These are phyloP conservation scores for Neopestalotiopsis clavispora DNA, from an alignment of 2,329 filamentous ascomycete genomes.

Conservation along the genomic window DNA sequence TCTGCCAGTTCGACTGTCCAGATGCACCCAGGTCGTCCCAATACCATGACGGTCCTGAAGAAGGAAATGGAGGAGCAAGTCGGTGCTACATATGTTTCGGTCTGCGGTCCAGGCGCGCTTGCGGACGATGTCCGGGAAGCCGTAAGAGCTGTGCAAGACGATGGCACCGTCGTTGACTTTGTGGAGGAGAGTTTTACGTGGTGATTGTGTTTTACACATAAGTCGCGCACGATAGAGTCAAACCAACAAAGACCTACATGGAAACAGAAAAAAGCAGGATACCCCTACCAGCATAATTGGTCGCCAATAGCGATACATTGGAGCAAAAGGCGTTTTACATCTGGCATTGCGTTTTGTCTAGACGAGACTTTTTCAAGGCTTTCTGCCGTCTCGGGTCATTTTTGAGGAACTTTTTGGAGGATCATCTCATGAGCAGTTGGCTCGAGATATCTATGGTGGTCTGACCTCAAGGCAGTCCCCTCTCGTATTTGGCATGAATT, in stretches of 20 bases:
- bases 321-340: slow-evolving; percentile 6
- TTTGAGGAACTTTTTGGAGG: not conserved
- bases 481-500: not conserved
- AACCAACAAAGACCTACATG: not conserved
- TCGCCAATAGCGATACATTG: slow-evolving; percentile 1
- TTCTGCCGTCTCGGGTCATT: slow-evolving; percentile 4
- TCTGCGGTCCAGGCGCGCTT: slow-evolving; percentile 76
- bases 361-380: not conserved
- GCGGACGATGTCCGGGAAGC: slow-evolving; percentile 77
- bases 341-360: slow-evolving; percentile 3
- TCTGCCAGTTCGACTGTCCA: slow-evolving; percentile 81
- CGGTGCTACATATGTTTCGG: slow-evolving; percentile 86
- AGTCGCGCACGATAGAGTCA: not conserved
- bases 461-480: not conserved
- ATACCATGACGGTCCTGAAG: slow-evolving; percentile 77
- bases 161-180: slow-evolving; percentile 70
- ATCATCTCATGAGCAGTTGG: slow-evolving; percentile 7
- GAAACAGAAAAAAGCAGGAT: not conserved
- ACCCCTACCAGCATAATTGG: slow-evolving; percentile 8
- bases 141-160: slow-evolving; percentile 66
- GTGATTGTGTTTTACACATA: slow-evolving; percentile 39
- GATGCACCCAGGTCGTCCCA: slow-evolving; percentile 90
- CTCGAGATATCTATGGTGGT: not conserved
- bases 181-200: slow-evolving; percentile 79
- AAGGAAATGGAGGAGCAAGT: slow-evolving; percentile 82